Base-by-base conservation (phyloP, 805 yeast species). In the Candida gorgasii region DNA sequence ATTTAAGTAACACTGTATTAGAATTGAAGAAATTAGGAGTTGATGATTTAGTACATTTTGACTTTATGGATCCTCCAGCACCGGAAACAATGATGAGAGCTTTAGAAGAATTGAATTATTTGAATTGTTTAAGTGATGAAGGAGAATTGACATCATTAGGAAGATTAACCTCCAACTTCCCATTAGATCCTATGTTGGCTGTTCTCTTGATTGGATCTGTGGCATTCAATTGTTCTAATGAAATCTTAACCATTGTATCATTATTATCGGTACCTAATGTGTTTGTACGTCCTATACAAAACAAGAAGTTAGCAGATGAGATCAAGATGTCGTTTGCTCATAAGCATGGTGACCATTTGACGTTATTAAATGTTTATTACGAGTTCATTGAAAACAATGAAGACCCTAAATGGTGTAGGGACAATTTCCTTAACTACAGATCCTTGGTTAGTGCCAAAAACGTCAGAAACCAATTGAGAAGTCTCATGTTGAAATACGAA, bases 61-160 rank as follows among this genome's bases (percentile, higher is more conserved):
- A 93, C 63, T 92, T 93, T 61, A 92, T 92, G 96, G 99, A 92
- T 60, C 98, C 99, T 6, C 99, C 99, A 11, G 98, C 98, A 2
- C 99, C 99, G 8, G 99, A 92, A 65, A 93, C 99, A 5, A 93
- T 92, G 99, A 93, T 93, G 99, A 78, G 99, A 62, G 98, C 98
- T 0, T 72, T 92, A 49, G 99, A 92, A 64, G 99, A 92, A 63
- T 75, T 92, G 57, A 90, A 93, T 60, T 93, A 89, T 60, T 72
- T 92, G 48, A 83, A 85, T 16, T 93, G 97, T 69, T 75, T 92
- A 40, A 87, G 88, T 52, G 97, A 93, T 61, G 92, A 89, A 36
- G 99, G 98, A 47, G 84, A 85, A 42, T 69, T 92, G 52, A 93
- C 98, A 0, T 78, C 93, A 1, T 70, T 92, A 48, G 99, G 99